phyloP scores from a whole-genome alignment of 192 early-diverging fungal species.

The Coemansia furcata region DNA sequence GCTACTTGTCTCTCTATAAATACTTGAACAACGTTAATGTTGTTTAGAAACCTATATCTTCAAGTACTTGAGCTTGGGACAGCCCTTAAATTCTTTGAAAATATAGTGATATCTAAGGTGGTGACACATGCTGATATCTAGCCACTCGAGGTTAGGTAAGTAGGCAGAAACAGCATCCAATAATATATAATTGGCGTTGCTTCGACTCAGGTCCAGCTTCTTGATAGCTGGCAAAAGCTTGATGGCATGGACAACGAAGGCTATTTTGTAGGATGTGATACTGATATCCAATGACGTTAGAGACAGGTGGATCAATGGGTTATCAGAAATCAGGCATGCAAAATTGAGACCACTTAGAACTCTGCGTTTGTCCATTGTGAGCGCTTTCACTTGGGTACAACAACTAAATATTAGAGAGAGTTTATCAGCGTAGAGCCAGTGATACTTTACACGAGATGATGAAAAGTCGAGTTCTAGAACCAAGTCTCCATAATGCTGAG shows the following conservation, averaged over 20 bases:
- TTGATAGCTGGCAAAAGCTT: not conserved
- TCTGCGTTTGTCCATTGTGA: slow-evolving; percentile 15
- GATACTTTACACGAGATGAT: slow-evolving; percentile 1
- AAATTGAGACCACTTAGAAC: not conserved
- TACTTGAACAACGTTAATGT: too few species aligned
- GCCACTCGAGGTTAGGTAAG: not conserved
- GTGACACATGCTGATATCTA: not conserved
- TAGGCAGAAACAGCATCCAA: not conserved
- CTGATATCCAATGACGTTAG: slow-evolving; percentile 4
- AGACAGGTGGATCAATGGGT: slow-evolving; percentile 1
- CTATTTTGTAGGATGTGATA: slow-evolving; percentile 6
- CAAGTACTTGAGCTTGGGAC: too few species aligned
- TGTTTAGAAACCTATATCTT: too few species aligned
- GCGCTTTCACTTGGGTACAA: not conserved
- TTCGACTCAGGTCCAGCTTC: not conserved
- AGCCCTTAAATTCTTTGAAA: too few species aligned
- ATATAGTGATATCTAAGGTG: not conserved
- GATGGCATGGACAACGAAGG: not conserved
- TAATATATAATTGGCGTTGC: not conserved
- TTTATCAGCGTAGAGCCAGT: not conserved
- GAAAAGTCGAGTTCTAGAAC: slow-evolving; percentile 12
- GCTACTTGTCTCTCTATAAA: too few species aligned
- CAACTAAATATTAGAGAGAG: not conserved
- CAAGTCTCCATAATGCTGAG: slow-evolving; percentile 11
- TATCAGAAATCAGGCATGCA: not conserved